Base-by-base conservation (phyloP, 1,139 yeast species). In the Lodderomyces orthopsilosis region DNA sequence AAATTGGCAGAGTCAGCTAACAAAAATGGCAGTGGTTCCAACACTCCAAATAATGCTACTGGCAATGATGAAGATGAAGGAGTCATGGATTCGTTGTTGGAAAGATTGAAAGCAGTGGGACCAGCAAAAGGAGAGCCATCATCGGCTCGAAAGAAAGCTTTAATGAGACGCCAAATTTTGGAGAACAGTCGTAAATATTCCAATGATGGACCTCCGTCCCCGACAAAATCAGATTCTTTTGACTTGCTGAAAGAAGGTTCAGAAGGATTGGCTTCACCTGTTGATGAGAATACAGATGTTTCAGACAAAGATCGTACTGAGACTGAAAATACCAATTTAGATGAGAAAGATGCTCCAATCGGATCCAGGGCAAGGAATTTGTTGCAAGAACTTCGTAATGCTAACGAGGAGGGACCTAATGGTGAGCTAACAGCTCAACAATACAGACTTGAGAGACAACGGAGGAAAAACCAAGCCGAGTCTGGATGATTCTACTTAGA, bases 71-170 rank as follows among this genome's bases (percentile, higher is more conserved):
- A 51, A 41, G 58, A 53, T 13, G 71, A 69, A 32, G 84, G 79
- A 44, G 88, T 84, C 34, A 83, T 85, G 87, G 94, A 85, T 61
- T 77, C 85, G 24, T 68, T 85, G 37, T 67, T 85, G 47, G 88
- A 84, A 55, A 83, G 82, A 56, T 71, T 85, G 55, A 83, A 85
- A 57, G 85, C 86, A 28, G 85, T 86, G 0, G 90, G 88, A 0
- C 85, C 89, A 13, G 56, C 81, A 6, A 79, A 79, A 51, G 83
- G 88, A 3, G 94, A 87, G 56, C 83, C 94, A 0, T 67, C 86
- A 1, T 81, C 93, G 6, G 95, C 96, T 0, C 70, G 95, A 52
- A 81, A 89, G 55, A 73, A 94, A 47, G 96, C 95, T 0, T 68
- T 85, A 50, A 86, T 91, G 52, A 77, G 93, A 50, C 81, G 75